Conservation (phyloP, 139 green algal species). For the Eudorina sp. region DNA sequence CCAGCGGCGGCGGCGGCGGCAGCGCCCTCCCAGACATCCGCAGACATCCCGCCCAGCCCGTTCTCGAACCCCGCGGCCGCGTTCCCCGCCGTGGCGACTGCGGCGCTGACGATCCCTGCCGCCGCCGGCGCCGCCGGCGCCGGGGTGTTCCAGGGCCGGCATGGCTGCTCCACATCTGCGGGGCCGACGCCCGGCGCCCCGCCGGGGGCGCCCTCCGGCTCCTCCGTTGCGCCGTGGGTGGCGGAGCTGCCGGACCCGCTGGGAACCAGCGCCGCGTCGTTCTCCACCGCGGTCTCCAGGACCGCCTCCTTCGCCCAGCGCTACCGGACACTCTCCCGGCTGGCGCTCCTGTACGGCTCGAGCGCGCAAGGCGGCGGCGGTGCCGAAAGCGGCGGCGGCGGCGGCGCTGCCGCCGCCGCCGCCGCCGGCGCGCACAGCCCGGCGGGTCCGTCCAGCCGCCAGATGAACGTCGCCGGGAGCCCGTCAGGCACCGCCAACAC, state of each 20-base stretch:
- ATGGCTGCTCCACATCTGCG: too few relatives aligned
- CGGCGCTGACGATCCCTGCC: too few relatives aligned
- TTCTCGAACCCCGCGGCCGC: too few relatives aligned
- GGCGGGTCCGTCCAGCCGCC: not conserved
- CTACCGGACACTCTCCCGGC: not conserved
- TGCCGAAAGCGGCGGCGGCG: not conserved
- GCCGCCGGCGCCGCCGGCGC: too few relatives aligned
- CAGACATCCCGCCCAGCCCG: too few relatives aligned
- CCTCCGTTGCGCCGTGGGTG: not conserved
- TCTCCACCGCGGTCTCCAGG: not conserved
- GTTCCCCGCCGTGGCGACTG: too few relatives aligned
- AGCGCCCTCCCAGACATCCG: too few relatives aligned
- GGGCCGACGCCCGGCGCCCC: too few relatives aligned
- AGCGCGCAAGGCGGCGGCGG: not conserved
- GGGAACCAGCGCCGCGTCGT: not conserved
- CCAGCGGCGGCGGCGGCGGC: too few relatives aligned
- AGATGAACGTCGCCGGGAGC: not conserved
- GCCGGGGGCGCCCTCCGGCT: not conserved
- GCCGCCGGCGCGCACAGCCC: not conserved
- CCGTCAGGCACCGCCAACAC: too few relatives aligned
- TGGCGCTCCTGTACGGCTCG: not conserved
- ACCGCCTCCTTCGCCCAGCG: conserved; percentile 3
- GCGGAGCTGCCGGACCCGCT: conserved; percentile 18
- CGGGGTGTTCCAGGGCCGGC: too few relatives aligned
- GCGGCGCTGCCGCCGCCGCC: not conserved